phyloP scores from a whole-genome alignment of 352 stramenopile species.

The Globisporangium paroecandrum region DNA sequence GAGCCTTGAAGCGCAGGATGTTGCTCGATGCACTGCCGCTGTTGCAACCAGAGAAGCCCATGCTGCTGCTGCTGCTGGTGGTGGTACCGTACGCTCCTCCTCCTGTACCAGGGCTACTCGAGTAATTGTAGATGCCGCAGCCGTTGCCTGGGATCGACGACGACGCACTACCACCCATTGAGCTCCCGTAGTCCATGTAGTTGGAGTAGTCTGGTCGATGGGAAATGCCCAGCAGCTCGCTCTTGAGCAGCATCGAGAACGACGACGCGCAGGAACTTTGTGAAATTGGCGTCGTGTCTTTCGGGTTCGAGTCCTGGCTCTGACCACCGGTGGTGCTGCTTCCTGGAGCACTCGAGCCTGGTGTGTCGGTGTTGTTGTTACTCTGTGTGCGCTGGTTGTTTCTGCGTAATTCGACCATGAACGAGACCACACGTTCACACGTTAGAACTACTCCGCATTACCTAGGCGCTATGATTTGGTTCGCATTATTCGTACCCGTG shows the following conservation, averaged over 20 bases:
- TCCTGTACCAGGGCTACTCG: slow-evolving; percentile 7
- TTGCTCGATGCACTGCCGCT: slow-evolving; percentile 46
- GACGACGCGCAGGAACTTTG: slow-evolving; percentile 25
- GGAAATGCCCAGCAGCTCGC: slow-evolving; percentile 63
- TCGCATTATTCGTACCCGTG: slow-evolving; percentile 12
- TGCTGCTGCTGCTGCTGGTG: slow-evolving; percentile 29
- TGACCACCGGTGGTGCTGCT: slow-evolving; percentile 3
- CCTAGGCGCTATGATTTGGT: not conserved
- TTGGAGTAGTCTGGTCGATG: slow-evolving; percentile 22
- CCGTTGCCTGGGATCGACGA: slow-evolving; percentile 12
- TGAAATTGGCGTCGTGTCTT: not conserved
- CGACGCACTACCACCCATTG: slow-evolving; percentile 4
- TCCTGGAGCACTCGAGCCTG: slow-evolving; percentile 7
- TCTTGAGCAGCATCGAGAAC: slow-evolving; percentile 79
- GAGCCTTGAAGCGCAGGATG: slow-evolving; percentile 71
- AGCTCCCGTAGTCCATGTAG: slow-evolving; percentile 23
- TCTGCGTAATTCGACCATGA: not conserved
- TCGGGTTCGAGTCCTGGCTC: slow-evolving; percentile 6
- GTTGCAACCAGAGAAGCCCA: slow-evolving; percentile 28
- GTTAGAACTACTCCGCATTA: not conserved
- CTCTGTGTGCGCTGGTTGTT: slow-evolving; percentile 18
- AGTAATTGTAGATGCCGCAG: slow-evolving; percentile 27
- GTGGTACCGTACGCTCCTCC: slow-evolving; percentile 23
- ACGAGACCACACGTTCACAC: not conserved
- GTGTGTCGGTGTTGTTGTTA: slow-evolving; percentile 14